phyloP scores from a whole-genome alignment of 1,284 basidiomycete genomes.

The Pyrrhoderma lamaoense region DNA sequence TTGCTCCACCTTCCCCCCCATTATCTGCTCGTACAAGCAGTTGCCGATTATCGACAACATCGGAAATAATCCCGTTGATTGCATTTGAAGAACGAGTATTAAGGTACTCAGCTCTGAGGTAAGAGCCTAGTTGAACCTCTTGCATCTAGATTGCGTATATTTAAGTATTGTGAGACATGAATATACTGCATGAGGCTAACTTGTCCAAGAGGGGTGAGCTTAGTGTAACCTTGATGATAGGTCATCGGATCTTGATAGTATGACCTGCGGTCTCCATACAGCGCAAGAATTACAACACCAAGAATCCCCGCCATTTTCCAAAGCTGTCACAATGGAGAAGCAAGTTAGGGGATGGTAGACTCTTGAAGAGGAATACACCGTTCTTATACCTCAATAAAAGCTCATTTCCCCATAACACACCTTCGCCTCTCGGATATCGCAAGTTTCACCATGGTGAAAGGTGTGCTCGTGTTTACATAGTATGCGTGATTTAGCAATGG shows the following conservation, averaged over 20 bases:
- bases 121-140: conserved; percentile 62
- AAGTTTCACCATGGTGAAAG: too few species aligned
- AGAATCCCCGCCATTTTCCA: conserved; percentile 45
- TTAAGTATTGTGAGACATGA: too few species aligned
- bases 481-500: too few species aligned
- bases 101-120: conserved; percentile 67
- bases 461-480: too few species aligned
- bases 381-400: too few species aligned
- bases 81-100: conserved; percentile 52
- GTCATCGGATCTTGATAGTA: conserved; percentile 65
- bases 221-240: conserved; percentile 64
- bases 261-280: conserved; percentile 75
- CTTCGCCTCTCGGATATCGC: too few species aligned
- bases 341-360: neutral
- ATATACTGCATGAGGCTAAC: conserved; percentile 32
- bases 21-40: conserved; percentile 73
- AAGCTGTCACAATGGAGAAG: conserved; percentile 19
- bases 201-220: conserved; percentile 80
- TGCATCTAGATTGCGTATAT: conserved; percentile 63
- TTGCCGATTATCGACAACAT: conserved; percentile 64
- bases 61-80: conserved; percentile 58
- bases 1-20: conserved; percentile 76
- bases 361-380: neutral
- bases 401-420: too few species aligned
- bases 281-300: conserved; percentile 75